Base-by-base conservation (phyloP, 2,329 filamentous ascomycete genomes). In the Aureobasidium namibiae region DNA sequence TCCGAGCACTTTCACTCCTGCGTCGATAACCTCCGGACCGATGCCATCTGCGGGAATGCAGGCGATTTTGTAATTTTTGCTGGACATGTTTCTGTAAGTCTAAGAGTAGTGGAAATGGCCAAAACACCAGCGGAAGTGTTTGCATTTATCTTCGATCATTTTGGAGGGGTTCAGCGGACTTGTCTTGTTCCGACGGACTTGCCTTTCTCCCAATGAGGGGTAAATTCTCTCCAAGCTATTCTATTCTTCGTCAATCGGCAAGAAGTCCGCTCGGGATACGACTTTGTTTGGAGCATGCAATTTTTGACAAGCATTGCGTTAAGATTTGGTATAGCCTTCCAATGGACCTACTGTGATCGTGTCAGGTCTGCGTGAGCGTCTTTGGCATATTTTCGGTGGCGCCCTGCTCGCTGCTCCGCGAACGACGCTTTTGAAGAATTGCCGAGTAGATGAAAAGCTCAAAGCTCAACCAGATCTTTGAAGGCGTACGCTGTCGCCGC, bases 21-120 rank as follows among this genome's bases (percentile, higher is more conserved):
- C 83, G 33, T 78, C 74, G 69, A 87, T 82, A 11, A 89, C 85
- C 69, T 89, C 86, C 1, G 80, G 80, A 1, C 86, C 86, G 61
- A 89, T 88, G 57, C 86, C 86, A 66, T 89, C 86, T 8, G 83
- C 86, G 0, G 85, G 84, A 58, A 89, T 86, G 31, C 77, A 79
- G n/a, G 84, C 84, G 62, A 87, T 84, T 54, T 68, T 75, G 65
- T 80, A 78, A 26, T 45, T 56, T 4, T n/a, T 44, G n/a, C 16
- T 18, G 9, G 52, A n/a, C 29, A 56, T 45, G 13, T 44, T 36
- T 18, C 18, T 8, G 11, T n/a, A 14, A 26, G 2, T 18, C 23
- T 10, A 13, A 16, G 11, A 3, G 6, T 34, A 8, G 6, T 34
- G 14, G 18, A 10, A 3, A 31, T 31, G 1, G 18, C 5, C 29